Evolutionary conservation across 495 filamentous ascomycete genomes (phyloP).

Genomic region (Hypoxylon lienhwacheense): DNA sequence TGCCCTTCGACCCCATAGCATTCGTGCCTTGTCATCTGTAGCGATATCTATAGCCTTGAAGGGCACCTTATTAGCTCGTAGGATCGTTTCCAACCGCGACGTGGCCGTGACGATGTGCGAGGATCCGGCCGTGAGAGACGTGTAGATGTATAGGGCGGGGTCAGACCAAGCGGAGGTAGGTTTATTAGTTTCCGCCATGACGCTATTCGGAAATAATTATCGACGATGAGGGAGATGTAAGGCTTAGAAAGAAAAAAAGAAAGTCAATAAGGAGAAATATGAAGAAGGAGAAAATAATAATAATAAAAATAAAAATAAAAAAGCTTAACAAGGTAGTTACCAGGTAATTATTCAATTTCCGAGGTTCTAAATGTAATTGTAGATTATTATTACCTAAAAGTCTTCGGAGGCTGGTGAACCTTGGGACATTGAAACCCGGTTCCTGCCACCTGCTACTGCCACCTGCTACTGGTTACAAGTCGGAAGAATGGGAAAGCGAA

Average conservation of each 20-base stretch:
- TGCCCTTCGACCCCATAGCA: constrained; percentile 84
- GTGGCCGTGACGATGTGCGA: constrained; percentile 97
- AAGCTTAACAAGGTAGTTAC: no score
- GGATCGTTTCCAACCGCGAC: constrained; percentile 90
- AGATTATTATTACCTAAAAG: no score
- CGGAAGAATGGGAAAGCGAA: constrained; percentile 20
- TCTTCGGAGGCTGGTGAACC: constrained; percentile 8
- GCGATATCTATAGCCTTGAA: constrained; percentile 93
- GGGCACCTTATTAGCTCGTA: constrained; percentile 90
- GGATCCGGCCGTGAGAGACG: constrained; percentile 90
- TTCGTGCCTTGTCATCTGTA: constrained; percentile 86
- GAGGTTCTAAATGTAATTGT: no score
- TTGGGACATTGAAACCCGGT: no score
- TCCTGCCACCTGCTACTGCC: no score
- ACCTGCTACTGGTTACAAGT: constrained; percentile 9
- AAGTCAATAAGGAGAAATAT: constrained; percentile 5
- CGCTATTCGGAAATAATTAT: constrained; percentile 11
- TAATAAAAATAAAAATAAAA: no score
- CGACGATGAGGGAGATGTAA: not conserved
- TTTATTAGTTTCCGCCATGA: constrained; percentile 52
- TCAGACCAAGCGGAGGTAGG: constrained; percentile 68
- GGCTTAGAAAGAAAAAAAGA: not conserved
- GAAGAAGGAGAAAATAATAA: no score
- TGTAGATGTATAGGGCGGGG: constrained; percentile 87
- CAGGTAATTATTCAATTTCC: no score